phyloP scores from a whole-genome alignment of 805 yeast genomes.

The Crinitomyces ghanaensis region DNA sequence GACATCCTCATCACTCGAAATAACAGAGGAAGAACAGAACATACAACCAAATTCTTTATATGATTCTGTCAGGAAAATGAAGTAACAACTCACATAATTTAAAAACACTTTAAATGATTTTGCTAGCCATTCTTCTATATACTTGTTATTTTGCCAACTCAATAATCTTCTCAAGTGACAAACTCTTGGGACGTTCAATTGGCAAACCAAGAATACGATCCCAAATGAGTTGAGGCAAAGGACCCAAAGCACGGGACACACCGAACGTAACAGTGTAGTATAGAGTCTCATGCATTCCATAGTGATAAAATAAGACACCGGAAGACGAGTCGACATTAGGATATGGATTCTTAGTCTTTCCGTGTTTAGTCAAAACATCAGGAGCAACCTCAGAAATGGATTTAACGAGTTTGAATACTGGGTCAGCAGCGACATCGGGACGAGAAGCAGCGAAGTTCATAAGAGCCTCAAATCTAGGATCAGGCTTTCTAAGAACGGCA shows the following conservation, averaged over 20 bases:
- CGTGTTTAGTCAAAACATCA: slow-evolving; percentile 61
- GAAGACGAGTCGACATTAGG: slow-evolving; percentile 77
- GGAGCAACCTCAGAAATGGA: slow-evolving; percentile 63
- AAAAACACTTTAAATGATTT: not conserved
- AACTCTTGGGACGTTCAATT: slow-evolving; percentile 66
- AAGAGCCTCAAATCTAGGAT: slow-evolving; percentile 79
- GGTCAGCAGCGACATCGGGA: slow-evolving; percentile 46
- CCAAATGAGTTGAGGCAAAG: slow-evolving; percentile 66
- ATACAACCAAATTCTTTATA: no score
- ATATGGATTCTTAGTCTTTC: slow-evolving; percentile 77
- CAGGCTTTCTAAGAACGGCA: slow-evolving; percentile 79
- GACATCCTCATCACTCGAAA: no score
- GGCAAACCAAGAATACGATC: slow-evolving; percentile 70
- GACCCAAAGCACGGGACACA: slow-evolving; percentile 72
- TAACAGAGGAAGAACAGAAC: no score
- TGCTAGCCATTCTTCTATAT: not conserved
- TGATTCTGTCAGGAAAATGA: no score
- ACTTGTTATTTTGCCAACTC: slow-evolving; percentile 10
- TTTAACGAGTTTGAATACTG: slow-evolving; percentile 54
- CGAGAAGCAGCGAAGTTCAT: slow-evolving; percentile 50
- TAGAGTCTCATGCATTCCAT: slow-evolving; percentile 60
- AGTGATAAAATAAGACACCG: slow-evolving; percentile 69
- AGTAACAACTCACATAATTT: no score
- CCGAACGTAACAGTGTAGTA: slow-evolving; percentile 78
- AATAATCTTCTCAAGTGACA: slow-evolving; percentile 32